Evolutionary conservation across 352 stramenopile species (phyloP), one percentile per base, ranked within the genome.

Genomic region (Globisporangium emineosum): DNA sequence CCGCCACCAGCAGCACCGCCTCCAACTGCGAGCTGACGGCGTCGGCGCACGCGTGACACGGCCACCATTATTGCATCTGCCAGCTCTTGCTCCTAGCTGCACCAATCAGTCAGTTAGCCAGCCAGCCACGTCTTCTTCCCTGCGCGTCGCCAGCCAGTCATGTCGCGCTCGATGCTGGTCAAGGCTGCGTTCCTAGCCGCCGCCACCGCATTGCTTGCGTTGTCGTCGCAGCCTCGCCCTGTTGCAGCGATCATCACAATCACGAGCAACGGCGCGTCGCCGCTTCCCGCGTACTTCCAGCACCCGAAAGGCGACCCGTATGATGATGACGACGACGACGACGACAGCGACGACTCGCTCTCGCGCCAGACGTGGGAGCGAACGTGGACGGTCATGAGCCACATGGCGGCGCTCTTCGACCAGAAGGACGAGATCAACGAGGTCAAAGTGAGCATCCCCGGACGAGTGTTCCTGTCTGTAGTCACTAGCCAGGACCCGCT

Each of bases 401-500:
- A 64, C 54, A 45, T 10, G 15, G 17, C 32, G 21, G 17, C 53
- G 32, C 21, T 21, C 12, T 8, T 43, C 6, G 32, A 47, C 21
- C 30, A 42, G 9, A 42, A 25, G 13, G 69, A 73, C 40, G 67
- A 78, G 61, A 64, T 84, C 32, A 59, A 78, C 62, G 66, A 77
- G 57, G 62, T 89, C 27, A 79, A 83, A 59, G 57, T 89, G 35
- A 72, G 72, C 17, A 53, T 89, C 15, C 79, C 79, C 29, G 77
- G 77, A n/a, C 76, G 71, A 60, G 77, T 89, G 10, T 89, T 89
- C 49, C 69, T 89, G 47, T 76, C 79, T 59, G 21, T 62, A 72
- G 19, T 58, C 71, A 12, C 66, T 84, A 32, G n/a, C 12, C 53
- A 59, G 15, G 53, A 32, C 15, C 42, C 42, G 9, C 42, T 63